phyloP scores from a whole-genome alignment of 441 rosid genomes.

The Gossypium davidsonii region DNA sequence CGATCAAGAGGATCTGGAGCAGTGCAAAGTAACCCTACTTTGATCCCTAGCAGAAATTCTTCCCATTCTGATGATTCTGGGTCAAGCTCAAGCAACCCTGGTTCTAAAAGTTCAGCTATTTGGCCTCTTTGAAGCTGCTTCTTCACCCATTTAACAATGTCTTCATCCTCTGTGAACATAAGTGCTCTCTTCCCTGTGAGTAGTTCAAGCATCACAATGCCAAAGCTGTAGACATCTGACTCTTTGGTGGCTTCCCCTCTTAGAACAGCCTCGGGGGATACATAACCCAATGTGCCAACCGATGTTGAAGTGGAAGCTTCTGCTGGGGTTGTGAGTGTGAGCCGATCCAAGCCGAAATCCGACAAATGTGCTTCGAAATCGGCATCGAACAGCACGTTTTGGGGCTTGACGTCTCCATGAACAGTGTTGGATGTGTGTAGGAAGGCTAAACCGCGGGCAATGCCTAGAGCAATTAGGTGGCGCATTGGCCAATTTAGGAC shows the following conservation, averaged over 20 bases:
- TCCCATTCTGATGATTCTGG: slow-evolving; percentile 99
- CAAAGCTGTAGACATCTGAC: slow-evolving; percentile 88
- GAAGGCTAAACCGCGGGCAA: slow-evolving; percentile 83
- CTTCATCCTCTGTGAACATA: slow-evolving; percentile 89
- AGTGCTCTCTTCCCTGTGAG: slow-evolving; percentile 86
- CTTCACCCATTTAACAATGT: slow-evolving; percentile 97
- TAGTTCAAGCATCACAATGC: slow-evolving; percentile 80
- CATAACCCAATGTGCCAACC: slow-evolving; percentile 73
- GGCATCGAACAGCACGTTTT: slow-evolving; percentile 64
- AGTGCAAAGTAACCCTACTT: slow-evolving; percentile 92
- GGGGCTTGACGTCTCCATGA: slow-evolving; percentile 71
- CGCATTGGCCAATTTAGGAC: slow-evolving; percentile 99
- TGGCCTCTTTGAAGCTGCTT: slow-evolving; percentile 89
- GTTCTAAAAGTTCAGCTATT: slow-evolving; percentile 74
- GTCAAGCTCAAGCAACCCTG: slow-evolving; percentile 88
- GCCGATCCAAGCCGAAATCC: slow-evolving; percentile 55
- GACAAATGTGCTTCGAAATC: slow-evolving; percentile 74
- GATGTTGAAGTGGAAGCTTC: slow-evolving; percentile 70
- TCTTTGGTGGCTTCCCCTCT: slow-evolving; percentile 67
- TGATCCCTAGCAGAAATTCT: slow-evolving; percentile 86
- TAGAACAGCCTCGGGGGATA: slow-evolving; percentile 66
- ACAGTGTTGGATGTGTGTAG: slow-evolving; percentile 76
- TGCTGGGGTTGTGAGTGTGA: slow-evolving; percentile 42
- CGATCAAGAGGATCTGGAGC: slow-evolving; percentile 87
- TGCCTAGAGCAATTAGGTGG: slow-evolving; percentile 84